Evolutionary conservation across 2,329 filamentous ascomycete species (phyloP).

Genomic region (Fusarium proliferatum): DNA sequence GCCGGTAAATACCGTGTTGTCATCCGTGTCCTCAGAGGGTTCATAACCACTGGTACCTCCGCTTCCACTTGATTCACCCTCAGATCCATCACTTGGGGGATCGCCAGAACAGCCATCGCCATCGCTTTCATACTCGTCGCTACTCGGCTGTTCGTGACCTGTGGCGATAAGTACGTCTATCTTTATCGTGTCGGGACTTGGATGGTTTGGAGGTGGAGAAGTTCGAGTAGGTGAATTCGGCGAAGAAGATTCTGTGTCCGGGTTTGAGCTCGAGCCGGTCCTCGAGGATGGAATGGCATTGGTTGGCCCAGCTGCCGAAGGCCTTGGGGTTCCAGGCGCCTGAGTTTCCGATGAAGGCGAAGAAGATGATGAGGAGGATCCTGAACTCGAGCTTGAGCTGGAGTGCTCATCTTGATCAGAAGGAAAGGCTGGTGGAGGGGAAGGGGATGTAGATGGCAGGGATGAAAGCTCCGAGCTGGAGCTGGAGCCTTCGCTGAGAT

Average conservation of each 20-base stretch:
- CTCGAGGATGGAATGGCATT: neutral
- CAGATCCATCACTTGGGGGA: neutral
- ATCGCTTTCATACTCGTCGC: neutral
- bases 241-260: neutral
- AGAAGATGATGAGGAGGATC: no score
- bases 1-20: neutral
- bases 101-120: neutral
- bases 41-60: neutral
- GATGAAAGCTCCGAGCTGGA: neutral
- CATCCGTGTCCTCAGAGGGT: neutral
- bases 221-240: neutral
- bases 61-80: neutral
- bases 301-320: neutral
- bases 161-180: neutral
- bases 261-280: neutral
- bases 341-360: neutral
- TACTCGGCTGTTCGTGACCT: neutral
- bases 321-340: neutral
- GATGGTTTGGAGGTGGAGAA: neutral
- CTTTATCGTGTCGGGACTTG: neutral
- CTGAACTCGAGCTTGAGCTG: neutral
- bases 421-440: neutral
- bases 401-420: neutral
- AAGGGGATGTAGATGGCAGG: neutral
- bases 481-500: neutral